phyloP scores from a whole-genome alignment of 768 basidiomycete species.

The Crassisporium funariophilum region DNA sequence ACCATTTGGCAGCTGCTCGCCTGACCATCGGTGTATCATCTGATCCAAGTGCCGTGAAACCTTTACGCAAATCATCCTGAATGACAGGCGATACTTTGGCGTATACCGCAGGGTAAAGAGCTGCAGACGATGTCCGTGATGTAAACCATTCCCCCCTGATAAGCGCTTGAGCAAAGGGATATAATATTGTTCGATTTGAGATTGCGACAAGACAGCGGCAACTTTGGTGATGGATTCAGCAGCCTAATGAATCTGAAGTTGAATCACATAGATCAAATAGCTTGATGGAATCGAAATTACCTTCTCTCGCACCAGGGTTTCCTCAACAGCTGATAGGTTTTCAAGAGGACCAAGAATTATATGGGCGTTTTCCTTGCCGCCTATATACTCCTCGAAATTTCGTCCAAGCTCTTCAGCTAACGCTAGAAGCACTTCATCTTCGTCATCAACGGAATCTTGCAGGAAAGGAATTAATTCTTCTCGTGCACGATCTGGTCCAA shows the following conservation, averaged over 20 bases:
- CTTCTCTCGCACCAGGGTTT: slow-evolving; percentile 97
- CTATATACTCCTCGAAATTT: slow-evolving; percentile 92
- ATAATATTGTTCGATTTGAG: slow-evolving; percentile 87
- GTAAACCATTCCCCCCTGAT: slow-evolving; percentile 98
- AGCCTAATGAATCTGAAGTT: slow-evolving; percentile 55
- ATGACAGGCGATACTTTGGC: slow-evolving; percentile 67
- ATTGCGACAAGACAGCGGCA: slow-evolving; percentile 70
- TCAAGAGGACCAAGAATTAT: slow-evolving; percentile 89
- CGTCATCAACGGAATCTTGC: slow-evolving; percentile 98
- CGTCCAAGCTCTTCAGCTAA: slow-evolving; percentile 93
- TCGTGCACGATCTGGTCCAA: slow-evolving; percentile 92
- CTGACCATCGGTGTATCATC: slow-evolving; percentile 99
- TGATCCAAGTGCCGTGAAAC: slow-evolving; percentile 76
- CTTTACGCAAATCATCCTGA: slow-evolving; percentile 88
- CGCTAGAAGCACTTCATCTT: slow-evolving; percentile 96
- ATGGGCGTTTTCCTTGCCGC: slow-evolving; percentile 86
- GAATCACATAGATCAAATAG: slow-evolving; percentile 9
- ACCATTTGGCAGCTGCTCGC: slow-evolving; percentile 93
- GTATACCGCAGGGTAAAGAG: slow-evolving; percentile 91
- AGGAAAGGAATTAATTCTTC: slow-evolving; percentile 96
- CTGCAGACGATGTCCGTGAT: slow-evolving; percentile 92
- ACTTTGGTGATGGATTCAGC: slow-evolving; percentile 95
- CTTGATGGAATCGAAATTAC: slow-evolving; percentile 41
- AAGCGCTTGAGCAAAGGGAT: slow-evolving; percentile 90
- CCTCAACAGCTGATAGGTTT: slow-evolving; percentile 94